Evolutionary conservation across 371 early-diverging fungal genomes (phyloP).

Genomic region (Paramicrosporidium saccamoebae): DNA sequence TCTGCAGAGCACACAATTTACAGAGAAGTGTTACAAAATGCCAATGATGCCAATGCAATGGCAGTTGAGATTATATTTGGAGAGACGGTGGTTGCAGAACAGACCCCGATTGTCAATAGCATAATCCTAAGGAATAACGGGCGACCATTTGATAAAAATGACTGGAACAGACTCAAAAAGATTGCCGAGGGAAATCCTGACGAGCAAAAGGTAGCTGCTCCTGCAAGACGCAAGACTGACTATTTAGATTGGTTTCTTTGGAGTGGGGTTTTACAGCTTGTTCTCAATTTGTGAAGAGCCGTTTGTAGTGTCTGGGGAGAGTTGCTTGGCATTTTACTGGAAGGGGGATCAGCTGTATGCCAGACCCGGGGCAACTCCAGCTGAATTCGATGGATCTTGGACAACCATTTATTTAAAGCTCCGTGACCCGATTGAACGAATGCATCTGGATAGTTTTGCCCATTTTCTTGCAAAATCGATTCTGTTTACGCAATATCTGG

Average conservation of each 20-base stretch:
- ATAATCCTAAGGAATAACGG: slow-evolving; percentile 54
- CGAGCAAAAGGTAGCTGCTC: slow-evolving; percentile 17
- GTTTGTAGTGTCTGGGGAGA: slow-evolving; percentile 10
- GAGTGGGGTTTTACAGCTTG: slow-evolving; percentile 53
- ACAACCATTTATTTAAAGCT: slow-evolving; percentile 35
- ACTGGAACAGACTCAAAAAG: slow-evolving; percentile 42
- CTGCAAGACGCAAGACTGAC: too few relatives aligned
- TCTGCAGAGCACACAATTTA: slow-evolving; percentile 38
- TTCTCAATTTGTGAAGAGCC: slow-evolving; percentile 63
- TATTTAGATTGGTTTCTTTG: slow-evolving; percentile 49
- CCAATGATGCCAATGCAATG: slow-evolving; percentile 22
- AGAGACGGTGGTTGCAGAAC: slow-evolving; percentile 1
- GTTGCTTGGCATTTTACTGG: slow-evolving; percentile 66
- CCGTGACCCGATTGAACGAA: slow-evolving; percentile 25
- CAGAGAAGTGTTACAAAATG: slow-evolving; percentile 41
- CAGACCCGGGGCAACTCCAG: slow-evolving; percentile 16
- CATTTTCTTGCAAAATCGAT: slow-evolving; percentile 45
- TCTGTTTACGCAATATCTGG: slow-evolving; percentile 38
- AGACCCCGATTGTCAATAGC: slow-evolving; percentile 10
- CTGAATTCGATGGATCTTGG: slow-evolving; percentile 10
- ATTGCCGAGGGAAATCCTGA: slow-evolving; percentile 78
- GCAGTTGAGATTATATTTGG: slow-evolving; percentile 14
- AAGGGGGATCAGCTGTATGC: slow-evolving; percentile 57
- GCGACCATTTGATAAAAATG: slow-evolving; percentile 34
- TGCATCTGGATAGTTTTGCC: slow-evolving; percentile 27